A percentile compares a stretch with the other conserved stretches of the same genome.
phyloP scores from a whole-genome alignment of 2,329 filamentous ascomycete species.

The Myriosclerotinia curreyana region DNA sequence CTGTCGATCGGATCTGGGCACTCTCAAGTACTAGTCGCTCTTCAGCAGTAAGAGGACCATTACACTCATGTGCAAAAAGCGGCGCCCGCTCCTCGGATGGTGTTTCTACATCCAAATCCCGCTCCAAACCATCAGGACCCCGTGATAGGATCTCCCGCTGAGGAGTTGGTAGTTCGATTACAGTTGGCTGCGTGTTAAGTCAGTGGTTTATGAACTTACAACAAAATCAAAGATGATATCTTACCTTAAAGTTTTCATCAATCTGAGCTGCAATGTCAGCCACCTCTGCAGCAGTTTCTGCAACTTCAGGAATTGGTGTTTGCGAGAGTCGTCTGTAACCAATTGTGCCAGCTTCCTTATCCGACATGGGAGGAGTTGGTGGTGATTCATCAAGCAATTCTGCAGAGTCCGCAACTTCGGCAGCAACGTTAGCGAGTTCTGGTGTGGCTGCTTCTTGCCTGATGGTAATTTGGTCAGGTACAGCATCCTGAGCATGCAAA shows the following conservation, averaged over 20 bases:
- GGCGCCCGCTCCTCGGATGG: constrained; percentile 36
- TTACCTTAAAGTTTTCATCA: constrained; percentile 35
- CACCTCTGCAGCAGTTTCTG: constrained; percentile 46
- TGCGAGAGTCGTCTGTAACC: constrained; percentile 39
- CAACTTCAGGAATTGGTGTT: constrained; percentile 44
- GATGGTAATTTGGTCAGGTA: constrained; percentile 39
- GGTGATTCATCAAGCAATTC: constrained; percentile 29
- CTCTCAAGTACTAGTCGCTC: constrained; percentile 19
- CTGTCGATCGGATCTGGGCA: neutral
- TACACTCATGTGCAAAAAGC: constrained; percentile 36
- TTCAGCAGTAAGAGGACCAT: constrained; percentile 25
- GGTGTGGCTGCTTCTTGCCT: constrained; percentile 30
- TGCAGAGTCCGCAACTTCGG: constrained; percentile 35
- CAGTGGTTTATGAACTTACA: neutral
- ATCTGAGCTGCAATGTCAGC: constrained; percentile 44
- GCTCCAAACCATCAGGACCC: neutral
- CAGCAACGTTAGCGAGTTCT: constrained; percentile 33
- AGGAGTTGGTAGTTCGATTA: constrained; percentile 11
- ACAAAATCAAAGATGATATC: neutral
- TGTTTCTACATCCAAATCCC: constrained; percentile 14
- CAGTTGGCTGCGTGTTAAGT: constrained; percentile 1
- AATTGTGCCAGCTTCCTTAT: constrained; percentile 37
- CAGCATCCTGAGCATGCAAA: constrained; percentile 38
- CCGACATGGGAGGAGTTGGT: constrained; percentile 37
- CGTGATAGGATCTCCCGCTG: neutral